Base-by-base conservation (phyloP, 495 filamentous ascomycete species). In the Hypoxylon fuscum region DNA sequence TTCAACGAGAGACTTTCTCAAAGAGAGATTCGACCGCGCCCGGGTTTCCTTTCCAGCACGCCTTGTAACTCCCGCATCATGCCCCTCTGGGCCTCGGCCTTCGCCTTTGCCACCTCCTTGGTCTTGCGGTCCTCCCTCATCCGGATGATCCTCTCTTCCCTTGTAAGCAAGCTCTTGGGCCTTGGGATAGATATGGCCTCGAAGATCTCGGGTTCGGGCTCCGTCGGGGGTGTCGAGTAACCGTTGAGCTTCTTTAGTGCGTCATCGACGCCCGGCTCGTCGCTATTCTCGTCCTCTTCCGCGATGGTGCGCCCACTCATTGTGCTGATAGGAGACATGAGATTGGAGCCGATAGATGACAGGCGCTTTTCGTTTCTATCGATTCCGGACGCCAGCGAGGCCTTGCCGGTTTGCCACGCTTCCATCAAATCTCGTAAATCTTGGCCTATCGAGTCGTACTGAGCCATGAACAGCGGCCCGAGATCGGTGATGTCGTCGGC, bases 361-460 rank as follows among this genome's bases (percentile, higher is more conserved):
- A 91, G 73, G 18, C 85, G 80, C 56, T 87, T 87, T 70, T 90
- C 87, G 59, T 87, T 88, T 37, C 79, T 80, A 64, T 93, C 89
- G 40, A 95, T 87, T 54, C 86, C 91, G 37, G 83, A 84, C 32
- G 88, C 82, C 41, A 98, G 70, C 5, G 90, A 87, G 3, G 86
- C 79, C 68, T 88, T 93, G 6, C 93, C 94, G 23, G 88, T 79
- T 72, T 97, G 92, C 95, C 95, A 98, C 62, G 96, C 93, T 57
- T 93, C 87, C 61, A 94, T 86, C 40, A 98, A 79, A 37, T 83
- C 84, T 69, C 86, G 87, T 29, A 98, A 83, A 71, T 98, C 95
- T 40, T 85, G 80, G 5, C 95, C 95, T 60, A 98, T 94, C 14
- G 92, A 93, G 21, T 98, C 95, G 72, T 98, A 98, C 69, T 97